These are phyloP conservation scores for Tolypocladium album DNA, from an alignment of 2,329 filamentous ascomycete genomes.

Conservation along the genomic window DNA sequence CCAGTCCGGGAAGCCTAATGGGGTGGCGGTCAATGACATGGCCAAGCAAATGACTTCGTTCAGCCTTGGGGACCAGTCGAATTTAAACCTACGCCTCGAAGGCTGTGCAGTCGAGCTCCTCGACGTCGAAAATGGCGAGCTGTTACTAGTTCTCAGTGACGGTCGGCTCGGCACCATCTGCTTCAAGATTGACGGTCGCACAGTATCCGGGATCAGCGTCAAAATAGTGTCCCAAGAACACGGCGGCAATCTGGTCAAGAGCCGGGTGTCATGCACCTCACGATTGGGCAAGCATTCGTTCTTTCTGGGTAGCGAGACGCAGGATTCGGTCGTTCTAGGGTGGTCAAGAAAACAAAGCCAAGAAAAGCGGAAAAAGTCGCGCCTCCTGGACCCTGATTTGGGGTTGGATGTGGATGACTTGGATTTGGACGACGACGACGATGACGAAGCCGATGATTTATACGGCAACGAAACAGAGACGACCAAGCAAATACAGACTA, in stretches of 20 bases:
- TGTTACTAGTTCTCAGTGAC: constrained; percentile 70
- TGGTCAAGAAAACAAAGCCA: constrained; percentile 61
- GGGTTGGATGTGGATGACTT: constrained; percentile 39
- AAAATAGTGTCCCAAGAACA: constrained; percentile 50
- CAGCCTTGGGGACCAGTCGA: constrained; percentile 74
- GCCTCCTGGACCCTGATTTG: constrained; percentile 42
- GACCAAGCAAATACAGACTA: constrained; percentile 36
- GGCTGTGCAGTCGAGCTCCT: constrained; percentile 68
- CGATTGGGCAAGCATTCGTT: constrained; percentile 57
- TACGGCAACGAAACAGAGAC: constrained; percentile 54
- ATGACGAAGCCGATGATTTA: constrained; percentile 54
- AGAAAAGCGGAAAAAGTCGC: constrained; percentile 54
- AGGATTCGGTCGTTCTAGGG: constrained; percentile 70
- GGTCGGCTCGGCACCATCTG: constrained; percentile 66
- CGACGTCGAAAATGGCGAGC: constrained; percentile 65
- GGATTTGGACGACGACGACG: constrained; percentile 51
- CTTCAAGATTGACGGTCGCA: constrained; percentile 83
- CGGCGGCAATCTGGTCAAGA: constrained; percentile 52
- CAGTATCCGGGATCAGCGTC: constrained; percentile 77
- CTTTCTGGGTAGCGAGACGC: constrained; percentile 78
- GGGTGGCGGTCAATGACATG: constrained; percentile 86
- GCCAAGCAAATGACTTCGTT: constrained; percentile 76
- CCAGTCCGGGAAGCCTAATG: constrained; percentile 87
- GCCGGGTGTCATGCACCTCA: constrained; percentile 57
- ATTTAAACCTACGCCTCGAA: constrained; percentile 70